A percentile compares a stretch with the other conserved stretches of the same genome.
Conservation (phyloP, 164 flowering plant species). For the Brasenia schreberi region DNA sequence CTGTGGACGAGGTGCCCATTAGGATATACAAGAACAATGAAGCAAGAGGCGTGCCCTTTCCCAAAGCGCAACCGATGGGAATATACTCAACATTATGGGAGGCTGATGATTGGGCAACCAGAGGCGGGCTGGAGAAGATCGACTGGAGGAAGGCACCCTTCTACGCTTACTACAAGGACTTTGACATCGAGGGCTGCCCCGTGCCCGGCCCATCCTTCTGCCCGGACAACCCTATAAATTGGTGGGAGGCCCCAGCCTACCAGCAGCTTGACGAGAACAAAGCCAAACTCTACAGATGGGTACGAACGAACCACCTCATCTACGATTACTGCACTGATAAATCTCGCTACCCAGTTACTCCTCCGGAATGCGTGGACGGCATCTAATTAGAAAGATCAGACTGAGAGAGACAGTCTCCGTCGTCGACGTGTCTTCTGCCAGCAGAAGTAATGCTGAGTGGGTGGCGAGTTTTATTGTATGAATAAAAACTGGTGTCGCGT, state of each 20-base stretch:
- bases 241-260: slow-evolving; percentile 73
- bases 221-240: slow-evolving; percentile 42
- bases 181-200: slow-evolving; percentile 82
- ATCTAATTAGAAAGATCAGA: slow-evolving; percentile 12
- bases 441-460: too few species aligned
- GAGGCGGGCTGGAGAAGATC: slow-evolving; percentile 89
- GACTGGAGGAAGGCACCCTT: slow-evolving; percentile 94
- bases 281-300: slow-evolving; percentile 64
- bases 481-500: too few species aligned
- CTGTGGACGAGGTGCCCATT: slow-evolving; percentile 66
- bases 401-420: too few species aligned
- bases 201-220: slow-evolving; percentile 65
- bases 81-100: slow-evolving; percentile 86
- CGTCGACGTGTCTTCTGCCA: too few species aligned
- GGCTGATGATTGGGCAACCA: slow-evolving; percentile 97
- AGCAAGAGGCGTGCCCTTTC: slow-evolving; percentile 57
- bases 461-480: too few species aligned
- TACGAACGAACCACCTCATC: slow-evolving; percentile 68
- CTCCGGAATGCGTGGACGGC: slow-evolving; percentile 77
- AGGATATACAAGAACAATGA: slow-evolving; percentile 84
- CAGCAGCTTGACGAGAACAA: slow-evolving; percentile 33
- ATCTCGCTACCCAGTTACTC: slow-evolving; percentile 50
- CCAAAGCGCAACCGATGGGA: slow-evolving; percentile 78
- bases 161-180: slow-evolving; percentile 74
- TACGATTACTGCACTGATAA: slow-evolving; percentile 84